Percentiles rank a stretch among this genome's conserved stretches.
phyloP scores from a whole-genome alignment of 2,329 filamentous ascomycete species.

The Myriosclerotinia scirpicola region DNA sequence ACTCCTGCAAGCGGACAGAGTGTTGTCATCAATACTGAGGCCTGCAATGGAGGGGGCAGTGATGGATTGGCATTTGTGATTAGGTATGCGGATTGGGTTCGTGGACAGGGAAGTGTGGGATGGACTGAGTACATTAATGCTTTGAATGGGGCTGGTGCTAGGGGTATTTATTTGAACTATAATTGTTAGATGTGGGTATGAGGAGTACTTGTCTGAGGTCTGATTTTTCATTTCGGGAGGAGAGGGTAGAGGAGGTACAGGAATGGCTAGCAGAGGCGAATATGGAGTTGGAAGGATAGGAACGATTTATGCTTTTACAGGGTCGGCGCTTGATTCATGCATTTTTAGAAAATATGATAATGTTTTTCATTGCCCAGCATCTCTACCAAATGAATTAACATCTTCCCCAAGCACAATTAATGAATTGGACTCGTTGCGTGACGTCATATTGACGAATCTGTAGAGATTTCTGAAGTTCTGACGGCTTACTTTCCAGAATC shows the following conservation, averaged over 20 bases:
- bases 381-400: too few species aligned
- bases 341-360: too few species aligned
- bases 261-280: too few species aligned
- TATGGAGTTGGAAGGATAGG: too few species aligned
- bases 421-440: not conserved
- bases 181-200: conserved; percentile 24
- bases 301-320: too few species aligned
- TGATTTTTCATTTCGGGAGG: too few species aligned
- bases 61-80: conserved; percentile 24
- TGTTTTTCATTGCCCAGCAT: too few species aligned
- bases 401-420: not conserved
- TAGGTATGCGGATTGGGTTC: conserved; percentile 27
- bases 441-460: too few species aligned
- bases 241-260: too few species aligned
- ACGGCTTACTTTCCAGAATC: not conserved
- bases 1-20: conserved; percentile 18
- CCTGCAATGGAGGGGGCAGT: conserved; percentile 15
- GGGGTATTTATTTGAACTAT: conserved; percentile 28
- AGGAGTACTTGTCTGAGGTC: too few species aligned
- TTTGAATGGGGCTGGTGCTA: conserved; percentile 23
- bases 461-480: not conserved
- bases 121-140: conserved; percentile 27
- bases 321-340: too few species aligned
- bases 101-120: conserved; percentile 17
- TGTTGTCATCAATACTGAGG: conserved; percentile 18